phyloP scores from a whole-genome alignment of 2,329 filamentous ascomycete species.

The Monosporascus sp. region DNA sequence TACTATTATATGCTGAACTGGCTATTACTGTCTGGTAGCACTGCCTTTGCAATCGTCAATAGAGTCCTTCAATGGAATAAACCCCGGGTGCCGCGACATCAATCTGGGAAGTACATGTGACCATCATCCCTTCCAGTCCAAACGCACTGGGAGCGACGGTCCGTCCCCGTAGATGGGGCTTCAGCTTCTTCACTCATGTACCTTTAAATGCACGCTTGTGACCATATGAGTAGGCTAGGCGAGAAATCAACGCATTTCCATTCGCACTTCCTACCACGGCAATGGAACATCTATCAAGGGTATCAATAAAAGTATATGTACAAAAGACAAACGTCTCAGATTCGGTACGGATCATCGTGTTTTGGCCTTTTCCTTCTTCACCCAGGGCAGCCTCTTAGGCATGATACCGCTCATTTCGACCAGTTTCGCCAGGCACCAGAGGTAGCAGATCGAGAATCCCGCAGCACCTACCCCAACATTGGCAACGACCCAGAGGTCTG shows the following conservation, averaged over 20 bases:
- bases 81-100: no score
- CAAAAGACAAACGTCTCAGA: background rate
- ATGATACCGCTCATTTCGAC: conserved; percentile 54
- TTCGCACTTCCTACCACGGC: background rate
- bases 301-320: background rate
- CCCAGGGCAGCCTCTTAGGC: conserved; percentile 15
- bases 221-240: no score
- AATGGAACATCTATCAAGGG: background rate
- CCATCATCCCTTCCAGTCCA: no score
- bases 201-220: no score
- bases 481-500: conserved; percentile 88
- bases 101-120: no score
- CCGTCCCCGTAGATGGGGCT: no score
- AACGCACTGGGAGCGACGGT: no score
- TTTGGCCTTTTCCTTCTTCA: conserved; percentile 17
- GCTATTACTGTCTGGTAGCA: no score
- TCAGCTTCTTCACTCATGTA: no score
- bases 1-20: no score
- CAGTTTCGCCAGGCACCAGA: conserved; percentile 80
- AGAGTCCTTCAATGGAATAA: no score
- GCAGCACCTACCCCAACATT: conserved; percentile 83
- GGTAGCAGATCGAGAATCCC: conserved; percentile 81
- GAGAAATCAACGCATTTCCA: background rate
- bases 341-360: conserved; percentile 13
- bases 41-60: no score